These are phyloP conservation scores for Populus davidiana DNA, from an alignment of 345 rosid genomes.

Conservation along the genomic window DNA sequence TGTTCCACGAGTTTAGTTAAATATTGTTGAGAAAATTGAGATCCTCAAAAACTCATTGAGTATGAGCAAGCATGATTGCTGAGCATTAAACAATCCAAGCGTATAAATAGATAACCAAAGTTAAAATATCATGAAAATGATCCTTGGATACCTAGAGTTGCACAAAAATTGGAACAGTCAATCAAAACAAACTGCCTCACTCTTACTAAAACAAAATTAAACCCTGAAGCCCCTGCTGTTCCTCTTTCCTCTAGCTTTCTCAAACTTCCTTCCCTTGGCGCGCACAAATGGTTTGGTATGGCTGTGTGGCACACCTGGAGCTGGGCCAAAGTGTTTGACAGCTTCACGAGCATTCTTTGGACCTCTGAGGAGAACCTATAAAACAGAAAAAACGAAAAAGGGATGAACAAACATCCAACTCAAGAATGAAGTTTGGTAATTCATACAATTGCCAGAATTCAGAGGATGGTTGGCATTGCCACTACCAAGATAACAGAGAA, in stretches of 20 bases:
- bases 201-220: slow-evolving; percentile 26
- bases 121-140: slow-evolving; percentile 14
- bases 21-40: background rate
- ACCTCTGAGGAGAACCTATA: slow-evolving; percentile 85
- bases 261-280: slow-evolving; percentile 84
- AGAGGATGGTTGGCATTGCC: background rate
- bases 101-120: background rate
- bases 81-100: slow-evolving; percentile 7
- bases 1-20: background rate
- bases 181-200: slow-evolving; percentile 24
- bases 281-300: slow-evolving; percentile 86
- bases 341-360: slow-evolving; percentile 96
- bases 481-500: background rate
- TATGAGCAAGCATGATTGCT: background rate
- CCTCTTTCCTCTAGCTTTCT: slow-evolving; percentile 84
- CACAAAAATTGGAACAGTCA: slow-evolving; percentile 40
- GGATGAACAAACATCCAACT: too few relatives aligned
- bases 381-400: background rate
- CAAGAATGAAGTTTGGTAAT: background rate
- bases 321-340: slow-evolving; percentile 94
- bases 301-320: slow-evolving; percentile 98
- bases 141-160: slow-evolving; percentile 27
- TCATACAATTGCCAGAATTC: background rate
- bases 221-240: slow-evolving; percentile 69
- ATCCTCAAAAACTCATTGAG: background rate